Percentiles rank a stretch among this genome's conserved stretches.
These are phyloP conservation scores for Polyplosphaeria fusca DNA, from an alignment of 495 filamentous ascomycete species.

Conservation along the genomic window DNA sequence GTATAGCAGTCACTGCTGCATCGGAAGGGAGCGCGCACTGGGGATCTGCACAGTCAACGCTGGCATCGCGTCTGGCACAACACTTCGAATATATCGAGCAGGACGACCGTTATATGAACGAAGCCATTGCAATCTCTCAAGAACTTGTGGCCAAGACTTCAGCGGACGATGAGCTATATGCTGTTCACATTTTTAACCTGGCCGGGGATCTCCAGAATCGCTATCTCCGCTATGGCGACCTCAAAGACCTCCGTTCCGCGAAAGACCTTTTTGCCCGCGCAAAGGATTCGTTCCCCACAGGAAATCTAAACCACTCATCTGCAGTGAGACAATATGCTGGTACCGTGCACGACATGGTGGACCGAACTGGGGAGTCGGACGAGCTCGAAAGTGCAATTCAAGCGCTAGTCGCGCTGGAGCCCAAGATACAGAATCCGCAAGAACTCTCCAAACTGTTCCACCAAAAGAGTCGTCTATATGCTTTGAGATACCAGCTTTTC, in stretches of 20 bases:
- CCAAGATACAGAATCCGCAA: not conserved
- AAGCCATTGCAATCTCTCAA: not conserved
- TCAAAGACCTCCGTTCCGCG: not conserved
- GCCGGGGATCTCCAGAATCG: conserved; percentile 6
- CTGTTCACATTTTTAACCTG: not conserved
- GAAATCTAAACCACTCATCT: not conserved
- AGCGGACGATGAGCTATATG: conserved; percentile 1
- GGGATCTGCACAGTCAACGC: not conserved
- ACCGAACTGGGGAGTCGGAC: not conserved
- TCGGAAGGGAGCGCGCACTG: not conserved
- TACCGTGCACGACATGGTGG: not conserved
- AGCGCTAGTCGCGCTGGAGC: not conserved
- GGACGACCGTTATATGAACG: not conserved
- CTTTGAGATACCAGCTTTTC: not conserved
- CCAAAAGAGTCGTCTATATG: conserved; percentile 1
- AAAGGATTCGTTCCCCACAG: not conserved
- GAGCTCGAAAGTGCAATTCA: not conserved
- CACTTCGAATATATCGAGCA: not conserved
- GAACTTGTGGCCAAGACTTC: not conserved
- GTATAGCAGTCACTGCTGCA: not conserved
- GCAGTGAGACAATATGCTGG: conserved; percentile 1
- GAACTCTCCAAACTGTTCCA: conserved; percentile 1
- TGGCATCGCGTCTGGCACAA: not conserved
- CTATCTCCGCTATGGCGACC: not conserved
- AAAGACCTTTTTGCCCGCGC: not conserved